Evolutionary conservation across 1,284 basidiomycete genomes (phyloP).

Genomic region (Heterobasidion irregulare): DNA sequence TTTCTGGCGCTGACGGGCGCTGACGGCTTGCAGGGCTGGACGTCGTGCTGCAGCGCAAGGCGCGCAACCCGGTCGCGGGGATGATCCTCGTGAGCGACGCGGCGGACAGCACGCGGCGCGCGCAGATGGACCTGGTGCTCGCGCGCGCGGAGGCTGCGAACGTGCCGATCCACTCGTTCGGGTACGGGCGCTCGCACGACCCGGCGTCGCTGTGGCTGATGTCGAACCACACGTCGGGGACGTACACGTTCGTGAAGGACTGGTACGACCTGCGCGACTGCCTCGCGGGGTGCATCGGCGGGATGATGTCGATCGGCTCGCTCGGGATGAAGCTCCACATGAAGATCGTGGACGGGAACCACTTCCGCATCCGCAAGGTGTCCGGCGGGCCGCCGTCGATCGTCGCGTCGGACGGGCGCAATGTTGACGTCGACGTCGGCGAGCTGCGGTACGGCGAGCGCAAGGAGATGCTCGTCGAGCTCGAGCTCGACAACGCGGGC

Average conservation of each 20-base stretch:
- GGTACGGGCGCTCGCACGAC: slow-evolving; percentile 94
- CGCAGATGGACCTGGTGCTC: slow-evolving; percentile 97
- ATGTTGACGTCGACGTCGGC: slow-evolving; percentile 93
- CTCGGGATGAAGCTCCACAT: slow-evolving; percentile 89
- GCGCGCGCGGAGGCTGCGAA: slow-evolving; percentile 94
- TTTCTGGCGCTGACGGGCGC: background rate
- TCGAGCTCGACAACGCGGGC: slow-evolving; percentile 80
- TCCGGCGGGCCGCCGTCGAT: slow-evolving; percentile 80
- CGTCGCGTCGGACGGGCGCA: slow-evolving; percentile 79
- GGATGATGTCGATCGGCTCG: slow-evolving; percentile 88
- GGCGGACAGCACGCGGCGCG: slow-evolving; percentile 82
- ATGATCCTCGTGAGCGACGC: slow-evolving; percentile 93
- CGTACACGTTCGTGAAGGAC: slow-evolving; percentile 96
- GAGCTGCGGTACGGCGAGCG: slow-evolving; percentile 88
- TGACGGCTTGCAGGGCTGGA: slow-evolving; percentile 66
- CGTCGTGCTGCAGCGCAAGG: slow-evolving; percentile 87
- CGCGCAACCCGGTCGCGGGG: slow-evolving; percentile 82
- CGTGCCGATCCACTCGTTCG: slow-evolving; percentile 93
- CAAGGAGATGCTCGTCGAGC: slow-evolving; percentile 90
- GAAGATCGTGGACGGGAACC: slow-evolving; percentile 74
- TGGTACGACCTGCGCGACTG: slow-evolving; percentile 91
- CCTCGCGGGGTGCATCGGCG: slow-evolving; percentile 86
- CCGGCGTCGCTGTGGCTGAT: slow-evolving; percentile 98
- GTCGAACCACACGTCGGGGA: slow-evolving; percentile 93
- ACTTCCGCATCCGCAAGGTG: slow-evolving; percentile 88